phyloP scores from a whole-genome alignment of 805 yeast species.

The Saccharomycopsis babjevae region DNA sequence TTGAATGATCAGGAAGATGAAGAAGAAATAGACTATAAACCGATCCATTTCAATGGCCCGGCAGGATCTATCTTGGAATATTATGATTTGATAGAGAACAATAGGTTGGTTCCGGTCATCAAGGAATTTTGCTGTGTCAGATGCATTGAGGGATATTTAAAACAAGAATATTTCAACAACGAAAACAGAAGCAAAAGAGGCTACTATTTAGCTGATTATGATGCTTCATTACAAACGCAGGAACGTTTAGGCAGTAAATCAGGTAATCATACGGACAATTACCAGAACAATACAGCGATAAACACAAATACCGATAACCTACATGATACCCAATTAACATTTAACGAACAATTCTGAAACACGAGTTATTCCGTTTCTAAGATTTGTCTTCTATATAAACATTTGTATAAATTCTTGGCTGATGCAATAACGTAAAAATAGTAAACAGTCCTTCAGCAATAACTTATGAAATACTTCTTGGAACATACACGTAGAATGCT shows the following conservation, averaged over 20 bases:
- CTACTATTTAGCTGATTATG: background rate
- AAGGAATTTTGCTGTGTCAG: constrained; percentile 16
- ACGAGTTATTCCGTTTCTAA: background rate
- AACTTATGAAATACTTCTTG: too few species aligned
- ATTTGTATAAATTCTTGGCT: too few species aligned
- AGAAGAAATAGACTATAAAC: background rate
- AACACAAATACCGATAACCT: background rate
- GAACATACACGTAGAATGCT: too few species aligned
- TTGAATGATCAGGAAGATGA: background rate
- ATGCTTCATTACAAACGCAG: background rate
- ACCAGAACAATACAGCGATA: background rate
- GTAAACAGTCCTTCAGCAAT: too few species aligned
- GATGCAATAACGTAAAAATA: too few species aligned
- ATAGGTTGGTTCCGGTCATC: constrained; percentile 9
- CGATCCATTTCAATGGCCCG: background rate
- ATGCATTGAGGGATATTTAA: constrained; percentile 8
- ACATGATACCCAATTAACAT: background rate
- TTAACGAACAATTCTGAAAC: background rate
- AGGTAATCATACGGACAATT: background rate
- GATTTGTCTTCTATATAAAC: background rate
- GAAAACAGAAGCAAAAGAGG: background rate
- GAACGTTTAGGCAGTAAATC: background rate
- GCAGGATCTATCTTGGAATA: constrained; percentile 13
- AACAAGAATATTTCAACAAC: background rate
- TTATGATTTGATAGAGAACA: constrained; percentile 12